Percentiles rank a stretch among this genome's conserved stretches.
phyloP scores from a whole-genome alignment of 208 protist genomes.

The Acanthamoeba healyi region DNA sequence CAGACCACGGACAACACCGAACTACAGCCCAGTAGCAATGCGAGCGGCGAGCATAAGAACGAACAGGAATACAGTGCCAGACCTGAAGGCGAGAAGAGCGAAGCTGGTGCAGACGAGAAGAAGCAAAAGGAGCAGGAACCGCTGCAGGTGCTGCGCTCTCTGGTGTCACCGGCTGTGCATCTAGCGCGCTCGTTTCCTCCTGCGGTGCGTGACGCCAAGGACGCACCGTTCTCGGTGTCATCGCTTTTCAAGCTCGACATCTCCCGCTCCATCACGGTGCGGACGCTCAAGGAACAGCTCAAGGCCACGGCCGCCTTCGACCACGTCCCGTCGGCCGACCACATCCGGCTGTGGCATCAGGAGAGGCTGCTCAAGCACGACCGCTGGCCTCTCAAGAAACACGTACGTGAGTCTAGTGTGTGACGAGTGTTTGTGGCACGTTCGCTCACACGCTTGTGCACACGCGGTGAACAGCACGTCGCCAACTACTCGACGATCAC shows the following conservation, averaged over 20 bases:
- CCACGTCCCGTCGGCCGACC: slow-evolving; percentile 31
- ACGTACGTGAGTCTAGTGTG: neutral
- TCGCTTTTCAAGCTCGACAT: slow-evolving; percentile 35
- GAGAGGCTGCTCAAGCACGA: slow-evolving; percentile 36
- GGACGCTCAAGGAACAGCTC: neutral
- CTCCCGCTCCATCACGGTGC: neutral
- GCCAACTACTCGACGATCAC: slow-evolving; percentile 37
- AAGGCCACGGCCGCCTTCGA: neutral
- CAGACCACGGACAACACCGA: too few relatives aligned
- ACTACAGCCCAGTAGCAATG: too few relatives aligned
- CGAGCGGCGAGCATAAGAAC: neutral
- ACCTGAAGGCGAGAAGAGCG: slow-evolving; percentile 3
- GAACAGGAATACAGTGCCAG: too few relatives aligned
- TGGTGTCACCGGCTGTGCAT: slow-evolving; percentile 34
- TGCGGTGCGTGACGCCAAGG: neutral
- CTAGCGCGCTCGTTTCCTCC: slow-evolving; percentile 10
- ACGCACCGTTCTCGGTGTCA: slow-evolving; percentile 9
- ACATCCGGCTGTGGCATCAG: slow-evolving; percentile 44
- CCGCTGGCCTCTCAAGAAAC: neutral
- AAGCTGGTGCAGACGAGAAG: neutral
- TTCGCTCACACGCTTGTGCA: neutral
- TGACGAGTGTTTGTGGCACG: neutral
- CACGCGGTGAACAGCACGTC: neutral
- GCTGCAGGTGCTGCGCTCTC: neutral
- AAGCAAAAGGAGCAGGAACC: neutral